Base-by-base conservation (phyloP, 2,329 filamentous ascomycete genomes). In the Monilinia vaccinii-corymbosi region DNA sequence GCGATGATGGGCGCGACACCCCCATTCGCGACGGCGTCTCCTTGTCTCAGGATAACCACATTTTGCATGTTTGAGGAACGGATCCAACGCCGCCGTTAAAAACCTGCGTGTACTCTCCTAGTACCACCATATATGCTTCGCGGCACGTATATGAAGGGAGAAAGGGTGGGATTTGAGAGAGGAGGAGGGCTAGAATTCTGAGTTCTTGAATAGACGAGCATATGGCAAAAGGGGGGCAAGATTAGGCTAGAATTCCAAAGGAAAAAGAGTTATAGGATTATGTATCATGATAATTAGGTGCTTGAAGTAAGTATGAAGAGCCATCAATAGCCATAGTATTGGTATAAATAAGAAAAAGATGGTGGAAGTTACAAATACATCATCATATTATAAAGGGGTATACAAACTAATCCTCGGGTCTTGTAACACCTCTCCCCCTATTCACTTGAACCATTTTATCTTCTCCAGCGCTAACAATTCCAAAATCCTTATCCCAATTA, bases 371-470 rank as follows among this genome's bases (percentile, higher is more conserved):
- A n/a, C n/a, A n/a, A n/a, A n/a, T n/a, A n/a, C n/a, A n/a, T n/a
- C n/a, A n/a, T n/a, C n/a, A n/a, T n/a, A n/a, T 46, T 53, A 44
- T 38, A 59, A 55, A 47, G 13, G 58, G 58, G 58, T 60, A 60
- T 60, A 56, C 48, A 28, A 56, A 45, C 44, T 60, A 58, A 58
- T 51, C 55, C 16, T 57, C 60, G 28, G 62, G 61, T 61, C 64
- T 69, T 3, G 70, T 72, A 53, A 72, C 66, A 31, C 69, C 70
- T 60, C 64, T 66, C 8, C 70, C 70, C 46, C 65, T 67, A 63
- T 99, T 97, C 62, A 99, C 85, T 78, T 99, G 94, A 69, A 99
- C 86, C 77, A 84, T 86, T 77, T 94, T 96, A 72, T 99, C 94
- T 80, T 97, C 92, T 18, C 93, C 91, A 47, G 80, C 91, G 70